Base-by-base conservation (phyloP, 228 moss, liverwort and hornwort species). In the Sphagnum fallax region DNA sequence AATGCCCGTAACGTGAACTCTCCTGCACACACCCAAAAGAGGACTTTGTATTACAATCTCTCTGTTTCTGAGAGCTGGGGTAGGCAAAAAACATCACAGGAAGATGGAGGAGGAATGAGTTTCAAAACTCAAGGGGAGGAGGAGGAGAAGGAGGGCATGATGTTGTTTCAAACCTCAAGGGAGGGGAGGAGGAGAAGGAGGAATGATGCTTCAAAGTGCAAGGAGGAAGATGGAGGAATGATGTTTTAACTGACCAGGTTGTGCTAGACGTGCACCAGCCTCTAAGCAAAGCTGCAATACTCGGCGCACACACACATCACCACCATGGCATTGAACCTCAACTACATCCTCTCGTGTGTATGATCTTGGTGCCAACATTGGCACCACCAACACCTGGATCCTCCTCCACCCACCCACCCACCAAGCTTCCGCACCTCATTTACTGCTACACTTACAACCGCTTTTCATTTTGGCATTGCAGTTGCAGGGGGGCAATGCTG, bases 261-360 rank as follows among this genome's bases (percentile, higher is more conserved):
- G 88, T 47, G 93, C 97, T 67, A 97, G 91, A 73, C 93, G 90
- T 75, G 93, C 96, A 78, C 96, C 96, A 70, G 91, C 87, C 81
- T 97, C 89, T 63, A 97, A 80, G 77, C 97, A 97, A 60, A 91
- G 82, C 72, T 97, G 91, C 77, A 93, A 75, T 53, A 91, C 88
- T 50, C 87, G 86, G 62, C 89, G 88, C 49, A 91, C 93, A 53
- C 90, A 93, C 63, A 97, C 87, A 70, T 90, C 90, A 8, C 96
- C 96, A 57, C 96, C 96, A 71, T 97, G 96, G 80, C 93, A 97
- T 64, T 97, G 96, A 65, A 97, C 69, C 80, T 97, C 96, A 74
- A 97, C 93, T 65, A 93, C 93, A 70, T 97, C 96, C 78, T 97
- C 93, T 75, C 86, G 87, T 49, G 96, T 97, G 76, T 93, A 97